phyloP scores from a whole-genome alignment of 768 basidiomycete species.

The Mycena albidolilacea region DNA sequence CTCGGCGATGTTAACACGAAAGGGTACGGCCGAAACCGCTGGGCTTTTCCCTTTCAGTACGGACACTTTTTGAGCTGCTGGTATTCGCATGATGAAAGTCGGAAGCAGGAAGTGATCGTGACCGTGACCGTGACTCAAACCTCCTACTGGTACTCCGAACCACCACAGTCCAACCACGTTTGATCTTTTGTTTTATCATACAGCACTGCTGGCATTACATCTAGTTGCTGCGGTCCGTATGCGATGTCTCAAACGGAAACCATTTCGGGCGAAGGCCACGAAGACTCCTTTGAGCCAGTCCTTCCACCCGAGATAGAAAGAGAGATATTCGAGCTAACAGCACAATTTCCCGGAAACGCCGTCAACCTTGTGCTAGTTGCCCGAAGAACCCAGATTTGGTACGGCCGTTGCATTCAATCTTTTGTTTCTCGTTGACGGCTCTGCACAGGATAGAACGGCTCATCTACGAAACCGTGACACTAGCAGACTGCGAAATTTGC shows the following conservation, averaged over 20 bases:
- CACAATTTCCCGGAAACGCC: constrained; percentile 38
- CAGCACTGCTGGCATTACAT: no score
- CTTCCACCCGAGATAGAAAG: constrained; percentile 46
- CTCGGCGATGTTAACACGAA: constrained; percentile 49
- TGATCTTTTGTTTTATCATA: no score
- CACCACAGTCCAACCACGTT: background rate
- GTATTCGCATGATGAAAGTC: constrained; percentile 20
- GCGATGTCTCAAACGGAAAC: constrained; percentile 18
- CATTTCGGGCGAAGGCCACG: constrained; percentile 14
- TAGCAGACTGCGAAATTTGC: constrained; percentile 38
- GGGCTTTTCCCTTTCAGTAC: background rate
- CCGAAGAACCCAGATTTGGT: constrained; percentile 45
- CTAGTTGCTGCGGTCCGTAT: constrained; percentile 5
- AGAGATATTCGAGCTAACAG: constrained; percentile 46
- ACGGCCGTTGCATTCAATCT: constrained; percentile 7
- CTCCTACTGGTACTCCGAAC: background rate
- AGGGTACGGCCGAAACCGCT: background rate
- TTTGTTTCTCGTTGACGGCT: background rate
- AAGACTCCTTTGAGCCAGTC: background rate
- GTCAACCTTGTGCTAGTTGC: constrained; percentile 41
- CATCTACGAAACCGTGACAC: constrained; percentile 44
- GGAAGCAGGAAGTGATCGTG: constrained; percentile 24
- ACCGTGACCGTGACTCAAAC: constrained; percentile 8
- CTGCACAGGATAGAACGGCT: constrained; percentile 43
- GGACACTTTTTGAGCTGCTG: background rate